A percentile compares a stretch with the other conserved stretches of the same genome.
Conservation (phyloP, 208 protist species). For the Sergeia podlipaevii region DNA sequence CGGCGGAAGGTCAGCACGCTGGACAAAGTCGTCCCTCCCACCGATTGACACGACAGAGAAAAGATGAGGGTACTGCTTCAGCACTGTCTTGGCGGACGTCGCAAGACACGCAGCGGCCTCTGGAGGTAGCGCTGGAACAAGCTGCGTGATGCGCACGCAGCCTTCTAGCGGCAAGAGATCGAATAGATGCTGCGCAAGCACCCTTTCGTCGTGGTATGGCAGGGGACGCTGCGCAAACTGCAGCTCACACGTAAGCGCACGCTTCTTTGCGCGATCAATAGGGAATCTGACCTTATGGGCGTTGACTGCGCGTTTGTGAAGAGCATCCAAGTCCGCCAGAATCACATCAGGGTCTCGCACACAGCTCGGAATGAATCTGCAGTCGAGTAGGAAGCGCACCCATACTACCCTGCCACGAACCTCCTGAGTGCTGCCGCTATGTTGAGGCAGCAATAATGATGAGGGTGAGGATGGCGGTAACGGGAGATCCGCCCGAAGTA, state of each 20-base stretch:
- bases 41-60: slow-evolving; percentile 15
- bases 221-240: slow-evolving; percentile 48
- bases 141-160: slow-evolving; percentile 8
- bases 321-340: slow-evolving; percentile 17
- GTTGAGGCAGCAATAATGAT: too few relatives aligned
- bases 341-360: slow-evolving; percentile 21
- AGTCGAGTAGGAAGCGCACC: slow-evolving; percentile 44
- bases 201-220: slow-evolving; percentile 68
- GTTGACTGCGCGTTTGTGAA: slow-evolving; percentile 16
- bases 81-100: slow-evolving; percentile 3
- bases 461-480: too few relatives aligned
- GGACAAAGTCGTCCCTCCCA: slow-evolving; percentile 40
- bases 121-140: slow-evolving; percentile 16
- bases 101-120: slow-evolving; percentile 20
- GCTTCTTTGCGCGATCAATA: slow-evolving; percentile 33
- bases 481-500: slow-evolving; percentile 9
- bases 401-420: too few relatives aligned
- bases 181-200: slow-evolving; percentile 70
- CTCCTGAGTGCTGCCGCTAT: too few relatives aligned
- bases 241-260: slow-evolving; percentile 46
- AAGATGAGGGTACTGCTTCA: slow-evolving; percentile 14
- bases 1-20: slow-evolving; percentile 61
- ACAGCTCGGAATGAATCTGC: slow-evolving; percentile 21
- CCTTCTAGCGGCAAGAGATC: slow-evolving; percentile 53
- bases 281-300: slow-evolving; percentile 11